Conservation (phyloP, 2,329 filamentous ascomycete genomes). For the Ceratocystis variospora region DNA sequence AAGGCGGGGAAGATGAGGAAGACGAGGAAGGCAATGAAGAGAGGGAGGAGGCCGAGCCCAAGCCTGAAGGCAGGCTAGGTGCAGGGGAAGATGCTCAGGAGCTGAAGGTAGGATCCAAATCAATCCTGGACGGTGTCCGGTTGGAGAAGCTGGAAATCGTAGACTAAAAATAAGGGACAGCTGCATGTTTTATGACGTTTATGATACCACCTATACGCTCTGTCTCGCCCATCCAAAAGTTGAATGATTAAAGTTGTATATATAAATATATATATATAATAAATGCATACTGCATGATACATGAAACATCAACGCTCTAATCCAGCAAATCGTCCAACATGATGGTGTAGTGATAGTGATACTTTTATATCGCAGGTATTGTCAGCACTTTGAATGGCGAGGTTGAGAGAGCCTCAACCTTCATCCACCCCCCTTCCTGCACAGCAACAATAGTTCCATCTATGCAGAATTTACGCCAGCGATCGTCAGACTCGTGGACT, state of each 20-base stretch:
- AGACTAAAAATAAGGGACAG: conserved; percentile 17
- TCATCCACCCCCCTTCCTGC: conserved; percentile 56
- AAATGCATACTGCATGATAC: background rate
- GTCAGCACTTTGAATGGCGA: conserved; percentile 32
- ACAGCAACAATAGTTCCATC: conserved; percentile 77
- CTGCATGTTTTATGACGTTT: conserved; percentile 13
- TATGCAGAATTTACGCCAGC: conserved; percentile 80
- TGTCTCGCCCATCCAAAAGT: conserved; percentile 11
- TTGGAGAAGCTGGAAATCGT: conserved; percentile 21
- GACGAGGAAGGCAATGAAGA: conserved; percentile 23
- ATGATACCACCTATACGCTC: conserved; percentile 22
- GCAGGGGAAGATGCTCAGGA: conserved; percentile 18
- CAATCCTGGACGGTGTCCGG: conserved; percentile 20
- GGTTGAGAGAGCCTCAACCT: conserved; percentile 39
- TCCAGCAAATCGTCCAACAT: background rate
- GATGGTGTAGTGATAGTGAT: background rate
- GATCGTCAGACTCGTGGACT: conserved; percentile 50
- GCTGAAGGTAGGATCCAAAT: conserved; percentile 13
- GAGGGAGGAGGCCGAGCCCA: conserved; percentile 19
- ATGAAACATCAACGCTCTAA: background rate
- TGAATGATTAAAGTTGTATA: conserved; percentile 21
- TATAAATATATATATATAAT: conserved; percentile 22
- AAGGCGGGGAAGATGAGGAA: conserved; percentile 24
- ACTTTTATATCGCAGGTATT: background rate
- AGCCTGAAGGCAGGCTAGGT: conserved; percentile 18